Evolutionary conservation across 768 basidiomycete species (phyloP).

Genomic region (Mycena sanguinolenta): DNA sequence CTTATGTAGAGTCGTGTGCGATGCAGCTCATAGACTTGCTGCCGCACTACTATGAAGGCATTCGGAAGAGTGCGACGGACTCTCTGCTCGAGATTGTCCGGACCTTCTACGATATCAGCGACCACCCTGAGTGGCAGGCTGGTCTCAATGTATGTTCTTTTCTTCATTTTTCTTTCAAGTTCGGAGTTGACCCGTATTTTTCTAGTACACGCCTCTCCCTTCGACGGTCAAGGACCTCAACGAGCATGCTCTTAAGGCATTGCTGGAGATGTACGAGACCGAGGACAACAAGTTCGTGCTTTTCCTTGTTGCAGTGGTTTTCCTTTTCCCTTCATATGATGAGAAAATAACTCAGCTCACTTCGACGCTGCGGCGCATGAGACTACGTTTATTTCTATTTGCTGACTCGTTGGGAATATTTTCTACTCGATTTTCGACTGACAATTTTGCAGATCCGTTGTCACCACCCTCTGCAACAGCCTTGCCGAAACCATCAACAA

Average conservation of each 20-base stretch:
- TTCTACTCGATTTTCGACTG: conserved; percentile 35
- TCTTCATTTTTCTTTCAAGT: neutral
- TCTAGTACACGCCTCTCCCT: conserved; percentile 66
- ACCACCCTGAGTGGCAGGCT: conserved; percentile 86
- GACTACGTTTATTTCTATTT: conserved; percentile 56
- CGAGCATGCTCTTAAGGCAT: conserved; percentile 75
- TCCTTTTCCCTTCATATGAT: conserved; percentile 51
- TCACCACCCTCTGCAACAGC: conserved; percentile 87
- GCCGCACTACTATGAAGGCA: conserved; percentile 96
- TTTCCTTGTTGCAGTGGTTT: neutral
- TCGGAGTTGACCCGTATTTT: conserved; percentile 26
- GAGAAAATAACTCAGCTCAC: conserved; percentile 83
- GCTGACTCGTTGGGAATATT: conserved; percentile 50
- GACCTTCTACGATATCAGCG: conserved; percentile 91
- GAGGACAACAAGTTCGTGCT: conserved; percentile 95
- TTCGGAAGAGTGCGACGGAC: conserved; percentile 92
- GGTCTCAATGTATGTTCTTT: conserved; percentile 68
- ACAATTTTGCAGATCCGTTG: conserved; percentile 76
- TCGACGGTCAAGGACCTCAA: conserved; percentile 84
- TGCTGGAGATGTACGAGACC: conserved; percentile 90
- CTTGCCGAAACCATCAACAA: conserved; percentile 94
- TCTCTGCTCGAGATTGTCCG: conserved; percentile 90
- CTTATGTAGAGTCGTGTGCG: conserved; percentile 87
- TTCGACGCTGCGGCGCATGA: conserved; percentile 77
- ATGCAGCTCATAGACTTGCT: conserved; percentile 84